Evolutionary conservation across 1,284 basidiomycete genomes (phyloP), one percentile per base, ranked within the genome.

Genomic region (Ceratobasidium sp.): DNA sequence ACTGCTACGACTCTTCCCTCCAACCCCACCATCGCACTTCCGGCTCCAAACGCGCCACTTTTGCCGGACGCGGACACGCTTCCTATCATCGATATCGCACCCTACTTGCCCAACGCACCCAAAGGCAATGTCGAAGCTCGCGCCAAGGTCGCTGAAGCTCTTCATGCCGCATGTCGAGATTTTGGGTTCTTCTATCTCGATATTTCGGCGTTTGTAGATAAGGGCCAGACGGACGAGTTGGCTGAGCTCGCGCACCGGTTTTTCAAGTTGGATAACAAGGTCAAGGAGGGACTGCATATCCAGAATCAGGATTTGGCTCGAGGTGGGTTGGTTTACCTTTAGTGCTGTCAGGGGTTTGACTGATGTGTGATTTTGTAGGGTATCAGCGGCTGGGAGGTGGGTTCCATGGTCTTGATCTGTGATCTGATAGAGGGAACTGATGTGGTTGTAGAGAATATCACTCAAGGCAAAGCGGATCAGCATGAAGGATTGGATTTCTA

Each of bases 101-200:
- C 80, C 0, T 81, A 79, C 55, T 73, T 80, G 23, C 52, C 73
- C 28, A 55, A 62, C 6, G 46, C 70, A 10, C 26, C 70, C 32
- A 30, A 57, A n/a, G n/a, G n/a, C 5, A 39, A 71, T 26, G 45
- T 52, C 9, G 52, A 61, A 21, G 26, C 53, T 46, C 79, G 87
- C 36, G 78, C 82, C 14, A 81, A 84, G 1, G 84, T 86, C 0
- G 87, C 91, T 3, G 82, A 83, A 21, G 85, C 87, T 0, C 80
- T 95, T 10, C 92, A 95, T 78, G 78, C 81, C 0, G 93, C 92
- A 14, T 94, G 92, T 78, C 78, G 89, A 21, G 83, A 91, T 72
- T 92, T 88, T 72, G 94, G 93, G 0, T 96, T 96, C 84, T 94
- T 96, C 81, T 96, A 96, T 79, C 83, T 96, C 60, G 86, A 91